These are phyloP conservation scores for Lecanosticta acicola DNA, from an alignment of 2,329 filamentous ascomycete species.

Conservation along the genomic window DNA sequence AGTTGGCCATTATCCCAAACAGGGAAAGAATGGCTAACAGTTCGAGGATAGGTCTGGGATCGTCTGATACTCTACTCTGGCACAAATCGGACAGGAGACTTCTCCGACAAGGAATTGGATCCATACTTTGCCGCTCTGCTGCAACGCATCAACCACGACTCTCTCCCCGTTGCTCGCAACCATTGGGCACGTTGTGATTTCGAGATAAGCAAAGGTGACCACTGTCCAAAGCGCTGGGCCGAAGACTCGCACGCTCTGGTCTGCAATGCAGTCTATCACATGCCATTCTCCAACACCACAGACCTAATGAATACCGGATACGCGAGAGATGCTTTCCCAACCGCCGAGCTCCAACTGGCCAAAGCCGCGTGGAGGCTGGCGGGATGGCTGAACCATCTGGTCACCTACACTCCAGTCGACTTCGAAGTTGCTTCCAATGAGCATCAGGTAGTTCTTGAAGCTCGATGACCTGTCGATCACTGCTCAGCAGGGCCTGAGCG, in stretches of 20 bases:
- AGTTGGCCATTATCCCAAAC: constrained; percentile 1
- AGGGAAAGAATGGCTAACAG: neutral
- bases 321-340: constrained; percentile 35
- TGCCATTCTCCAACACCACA: constrained; percentile 24
- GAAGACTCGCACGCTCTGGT: constrained; percentile 37
- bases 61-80: constrained; percentile 36
- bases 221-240: constrained; percentile 36
- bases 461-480: neutral
- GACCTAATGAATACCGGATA: constrained; percentile 36
- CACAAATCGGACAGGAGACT: constrained; percentile 29
- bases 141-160: constrained; percentile 32
- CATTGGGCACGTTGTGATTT: constrained; percentile 33
- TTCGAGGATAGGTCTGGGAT: constrained; percentile 33
- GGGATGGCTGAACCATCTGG: constrained; percentile 38
- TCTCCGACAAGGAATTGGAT: constrained; percentile 34
- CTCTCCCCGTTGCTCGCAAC: constrained; percentile 33
- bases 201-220: constrained; percentile 1
- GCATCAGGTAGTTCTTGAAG: neutral
- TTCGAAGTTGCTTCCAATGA: neutral
- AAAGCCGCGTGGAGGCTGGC: constrained; percentile 37
- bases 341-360: constrained; percentile 39
- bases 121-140: constrained; percentile 35
- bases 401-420: neutral
- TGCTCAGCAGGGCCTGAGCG: too few relatives aligned
- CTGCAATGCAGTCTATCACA: constrained; percentile 37